These are phyloP conservation scores for Carex kokanica DNA, from an alignment of 176 grass and related monocot species.

Conservation along the genomic window DNA sequence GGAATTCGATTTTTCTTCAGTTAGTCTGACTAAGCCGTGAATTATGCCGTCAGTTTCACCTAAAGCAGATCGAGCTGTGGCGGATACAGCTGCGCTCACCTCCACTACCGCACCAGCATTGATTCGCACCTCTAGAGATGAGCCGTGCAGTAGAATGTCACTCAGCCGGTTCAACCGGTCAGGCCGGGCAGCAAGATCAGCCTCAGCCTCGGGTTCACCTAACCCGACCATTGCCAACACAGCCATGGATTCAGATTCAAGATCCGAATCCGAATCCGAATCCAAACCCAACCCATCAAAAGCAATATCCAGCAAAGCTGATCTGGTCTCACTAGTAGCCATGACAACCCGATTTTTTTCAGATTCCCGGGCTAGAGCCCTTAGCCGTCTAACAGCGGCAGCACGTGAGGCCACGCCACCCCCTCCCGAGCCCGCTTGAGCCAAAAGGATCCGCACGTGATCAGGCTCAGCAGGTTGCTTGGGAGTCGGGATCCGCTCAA, in stretches of 20 bases:
- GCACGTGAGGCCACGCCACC: not conserved
- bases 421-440: conserved; percentile 19
- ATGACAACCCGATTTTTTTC: conserved; percentile 91
- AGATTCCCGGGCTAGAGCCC: conserved; percentile 68
- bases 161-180: conserved; percentile 48
- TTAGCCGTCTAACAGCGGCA: conserved; percentile 44
- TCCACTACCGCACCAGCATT: conserved; percentile 76
- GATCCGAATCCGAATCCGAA: conserved; percentile 30
- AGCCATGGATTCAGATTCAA: conserved; percentile 62
- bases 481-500: conserved; percentile 95
- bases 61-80: conserved; percentile 37
- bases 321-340: conserved; percentile 72
- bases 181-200: conserved; percentile 42
- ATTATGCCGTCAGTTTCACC: conserved; percentile 44
- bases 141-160: conserved; percentile 24
- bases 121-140: conserved; percentile 42
- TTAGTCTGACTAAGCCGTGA: conserved; percentile 56
- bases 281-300: conserved; percentile 32
- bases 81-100: conserved; percentile 46
- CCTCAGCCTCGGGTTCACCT: conserved; percentile 61
- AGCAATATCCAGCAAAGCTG: conserved; percentile 54
- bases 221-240: conserved; percentile 60
- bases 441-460: conserved; percentile 62
- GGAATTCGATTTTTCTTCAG: conserved; percentile 49
- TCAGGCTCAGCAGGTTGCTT: conserved; percentile 90